Evolutionary conservation across 2,329 filamentous ascomycete genomes (phyloP).

Genomic region (Penicillium sp.): DNA sequence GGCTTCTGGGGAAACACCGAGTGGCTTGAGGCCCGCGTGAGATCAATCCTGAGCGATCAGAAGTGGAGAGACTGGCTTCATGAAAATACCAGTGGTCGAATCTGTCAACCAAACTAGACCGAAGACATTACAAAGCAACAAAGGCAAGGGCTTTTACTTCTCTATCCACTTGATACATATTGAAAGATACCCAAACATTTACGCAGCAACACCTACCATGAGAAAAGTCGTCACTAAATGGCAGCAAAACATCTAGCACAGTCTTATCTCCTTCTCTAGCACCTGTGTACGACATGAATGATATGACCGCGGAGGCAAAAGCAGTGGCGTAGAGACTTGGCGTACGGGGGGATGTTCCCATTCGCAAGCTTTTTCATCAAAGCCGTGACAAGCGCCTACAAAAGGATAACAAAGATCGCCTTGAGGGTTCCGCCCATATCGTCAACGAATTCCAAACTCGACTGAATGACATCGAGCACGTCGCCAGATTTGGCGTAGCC

Average conservation of each 20-base stretch:
- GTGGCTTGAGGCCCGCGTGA: constrained; percentile 58
- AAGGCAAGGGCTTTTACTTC: background rate
- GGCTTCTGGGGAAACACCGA: constrained; percentile 62
- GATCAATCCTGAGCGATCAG: constrained; percentile 49
- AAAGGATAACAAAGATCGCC: background rate
- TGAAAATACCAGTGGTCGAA: constrained; percentile 15
- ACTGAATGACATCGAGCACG: no score
- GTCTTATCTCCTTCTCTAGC: constrained; percentile 5
- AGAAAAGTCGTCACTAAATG: constrained; percentile 2
- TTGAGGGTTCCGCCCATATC: no score
- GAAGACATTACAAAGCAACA: background rate
- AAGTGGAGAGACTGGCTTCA: constrained; percentile 50
- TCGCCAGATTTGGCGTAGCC: no score
- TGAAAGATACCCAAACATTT: background rate
- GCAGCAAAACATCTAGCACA: constrained; percentile 13
- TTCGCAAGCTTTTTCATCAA: background rate
- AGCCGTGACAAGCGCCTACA: constrained; percentile 1
- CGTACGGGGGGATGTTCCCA: background rate
- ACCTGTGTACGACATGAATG: constrained; percentile 8
- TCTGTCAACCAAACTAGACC: background rate
- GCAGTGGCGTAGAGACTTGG: constrained; percentile 1
- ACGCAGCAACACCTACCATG: constrained; percentile 2
- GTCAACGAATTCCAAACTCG: no score
- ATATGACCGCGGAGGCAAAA: background rate
- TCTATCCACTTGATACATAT: background rate